Evolutionary conservation across 2,329 filamentous ascomycete species (phyloP).

Genomic region (Aspergillus novofumigatus): DNA sequence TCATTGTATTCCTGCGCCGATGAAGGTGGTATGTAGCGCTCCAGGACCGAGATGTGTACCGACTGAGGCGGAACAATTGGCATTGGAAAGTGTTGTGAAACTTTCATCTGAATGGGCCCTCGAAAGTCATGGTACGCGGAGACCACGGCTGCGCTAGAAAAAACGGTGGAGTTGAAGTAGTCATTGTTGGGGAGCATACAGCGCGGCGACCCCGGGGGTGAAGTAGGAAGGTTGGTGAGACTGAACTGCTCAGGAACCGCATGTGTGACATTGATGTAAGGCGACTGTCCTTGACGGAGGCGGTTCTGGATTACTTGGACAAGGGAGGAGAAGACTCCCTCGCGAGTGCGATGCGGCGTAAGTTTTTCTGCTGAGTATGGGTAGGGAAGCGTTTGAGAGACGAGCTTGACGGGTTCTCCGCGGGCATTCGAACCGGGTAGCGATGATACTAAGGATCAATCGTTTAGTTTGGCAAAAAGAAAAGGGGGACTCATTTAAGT

Average conservation of each 20-base stretch:
- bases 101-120: conserved; percentile 38
- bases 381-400: conserved; percentile 59
- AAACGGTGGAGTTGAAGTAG: conserved; percentile 60
- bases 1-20: conserved; percentile 55
- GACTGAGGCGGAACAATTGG: conserved; percentile 58
- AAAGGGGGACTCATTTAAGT: not conserved
- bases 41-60: conserved; percentile 58
- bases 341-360: conserved; percentile 24
- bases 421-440: conserved; percentile 32
- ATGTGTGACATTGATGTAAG: conserved; percentile 62
- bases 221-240: conserved; percentile 58
- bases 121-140: conserved; percentile 55
- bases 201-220: conserved; percentile 57
- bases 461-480: not conserved
- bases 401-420: conserved; percentile 50
- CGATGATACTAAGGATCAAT: conserved; percentile 29
- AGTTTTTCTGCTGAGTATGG: conserved; percentile 39
- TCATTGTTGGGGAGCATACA: conserved; percentile 49
- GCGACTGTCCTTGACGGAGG: conserved; percentile 47
- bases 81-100: conserved; percentile 48
- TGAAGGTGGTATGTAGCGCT: conserved; percentile 63
- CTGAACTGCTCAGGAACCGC: conserved; percentile 60
- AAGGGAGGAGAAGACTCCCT: conserved; percentile 50
- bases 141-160: conserved; percentile 58
- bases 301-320: conserved; percentile 53